phyloP scores from a whole-genome alignment of 1,139 yeast genomes.

The Diutina neorugosa region DNA sequence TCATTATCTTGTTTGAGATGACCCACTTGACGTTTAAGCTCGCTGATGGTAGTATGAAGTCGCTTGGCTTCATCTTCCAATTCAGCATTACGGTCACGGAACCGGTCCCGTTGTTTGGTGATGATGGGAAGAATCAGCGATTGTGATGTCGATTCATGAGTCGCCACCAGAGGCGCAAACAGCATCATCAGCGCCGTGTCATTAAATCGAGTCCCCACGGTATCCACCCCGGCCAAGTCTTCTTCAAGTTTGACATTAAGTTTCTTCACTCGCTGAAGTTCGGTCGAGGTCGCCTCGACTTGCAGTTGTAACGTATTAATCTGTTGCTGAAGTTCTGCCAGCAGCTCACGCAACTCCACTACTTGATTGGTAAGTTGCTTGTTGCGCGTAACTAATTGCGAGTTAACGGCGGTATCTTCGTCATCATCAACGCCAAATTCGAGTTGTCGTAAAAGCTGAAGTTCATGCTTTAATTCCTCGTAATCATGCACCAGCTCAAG shows the following conservation, averaged over 20 bases:
- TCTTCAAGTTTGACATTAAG: constrained; percentile 56
- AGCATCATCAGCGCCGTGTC: constrained; percentile 57
- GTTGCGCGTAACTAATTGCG: constrained; percentile 45
- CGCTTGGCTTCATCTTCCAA: constrained; percentile 72
- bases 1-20: constrained; percentile 61
- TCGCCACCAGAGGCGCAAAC: constrained; percentile 3
- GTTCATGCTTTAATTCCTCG: constrained; percentile 66
- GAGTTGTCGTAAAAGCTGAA: constrained; percentile 58
- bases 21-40: constrained; percentile 53
- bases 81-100: constrained; percentile 68
- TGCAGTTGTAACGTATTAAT: constrained; percentile 30
- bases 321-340: constrained; percentile 25
- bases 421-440: constrained; percentile 48
- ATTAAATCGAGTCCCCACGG: constrained; percentile 26
- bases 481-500: constrained; percentile 46
- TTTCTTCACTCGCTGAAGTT: constrained; percentile 21
- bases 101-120: constrained; percentile 90
- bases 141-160: neutral
- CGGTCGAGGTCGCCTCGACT: constrained; percentile 20
- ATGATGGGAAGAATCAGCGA: constrained; percentile 69
- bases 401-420: constrained; percentile 22
- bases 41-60: constrained; percentile 39
- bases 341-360: constrained; percentile 43
- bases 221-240: constrained; percentile 49
- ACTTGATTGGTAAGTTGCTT: constrained; percentile 50